Percentiles rank a stretch among this genome's conserved stretches.
phyloP scores from a whole-genome alignment of 106 monocot genomes.

The Acorus calamus region DNA sequence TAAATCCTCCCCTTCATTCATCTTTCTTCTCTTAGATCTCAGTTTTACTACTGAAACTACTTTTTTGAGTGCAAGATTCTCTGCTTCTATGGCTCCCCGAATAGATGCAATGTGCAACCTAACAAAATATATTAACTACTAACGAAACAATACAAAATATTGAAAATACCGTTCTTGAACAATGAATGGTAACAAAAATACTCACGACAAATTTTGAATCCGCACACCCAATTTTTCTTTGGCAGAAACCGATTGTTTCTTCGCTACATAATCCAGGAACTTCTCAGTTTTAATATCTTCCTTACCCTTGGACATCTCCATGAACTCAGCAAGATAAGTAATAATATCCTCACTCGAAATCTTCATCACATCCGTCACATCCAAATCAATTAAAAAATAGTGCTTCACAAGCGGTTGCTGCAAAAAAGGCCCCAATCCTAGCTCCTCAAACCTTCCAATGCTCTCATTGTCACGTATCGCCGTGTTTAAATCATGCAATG shows the following conservation, averaged over 20 bases:
- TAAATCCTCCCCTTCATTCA: too few relatives aligned
- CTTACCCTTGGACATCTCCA: conserved; percentile 5
- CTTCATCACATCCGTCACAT: conserved; percentile 11
- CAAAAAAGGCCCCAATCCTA: conserved; percentile 22
- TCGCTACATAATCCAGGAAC: conserved; percentile 17
- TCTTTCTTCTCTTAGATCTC: too few relatives aligned
- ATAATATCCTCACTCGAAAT: conserved; percentile 17
- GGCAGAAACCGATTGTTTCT: conserved; percentile 13
- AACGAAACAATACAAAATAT: background rate
- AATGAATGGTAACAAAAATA: background rate
- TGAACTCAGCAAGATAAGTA: background rate
- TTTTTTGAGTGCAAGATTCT: conserved; percentile 8
- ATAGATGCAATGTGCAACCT: conserved; percentile 18
- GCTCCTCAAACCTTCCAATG: conserved; percentile 21
- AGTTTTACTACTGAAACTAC: background rate
- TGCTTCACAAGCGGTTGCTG: conserved; percentile 16
- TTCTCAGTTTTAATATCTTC: conserved; percentile 11
- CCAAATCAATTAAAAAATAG: conserved; percentile 15
- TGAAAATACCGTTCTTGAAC: background rate
- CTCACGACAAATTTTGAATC: conserved; percentile 20
- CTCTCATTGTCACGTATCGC: conserved; percentile 20
- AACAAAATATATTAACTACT: background rate
- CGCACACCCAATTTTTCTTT: conserved; percentile 20
- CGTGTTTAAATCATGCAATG: conserved; percentile 14
- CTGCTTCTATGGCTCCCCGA: conserved; percentile 6